Base-by-base conservation (phyloP, 768 basidiomycete genomes). In the Suillus decipiens region DNA sequence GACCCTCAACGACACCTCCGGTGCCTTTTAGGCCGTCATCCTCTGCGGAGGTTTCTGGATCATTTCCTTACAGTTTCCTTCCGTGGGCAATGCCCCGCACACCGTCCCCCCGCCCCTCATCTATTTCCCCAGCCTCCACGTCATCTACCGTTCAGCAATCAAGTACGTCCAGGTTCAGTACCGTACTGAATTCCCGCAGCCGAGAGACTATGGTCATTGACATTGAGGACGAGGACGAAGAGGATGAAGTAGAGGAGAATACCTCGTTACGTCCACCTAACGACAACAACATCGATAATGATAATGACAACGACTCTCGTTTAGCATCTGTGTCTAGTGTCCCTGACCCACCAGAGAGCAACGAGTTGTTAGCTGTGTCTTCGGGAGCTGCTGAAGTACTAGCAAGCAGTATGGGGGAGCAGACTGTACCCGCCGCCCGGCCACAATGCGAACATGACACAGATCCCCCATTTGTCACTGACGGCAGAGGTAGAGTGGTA, bases 401-500 rank as follows among this genome's bases (percentile, higher is more conserved):
- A 41, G 37, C 39, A 41, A 28, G 33, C 33, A 37, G 19, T 15
- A 37, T 15, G 24, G 55, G 39, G 31, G 63, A 64, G 42, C 33
- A 34, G 39, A 57, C 62, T 47, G 36, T 54, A n/a, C 42, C 36
- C 3, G 45, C 3, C 45, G 11, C 42, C 43, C 72, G 61, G 54
- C 66, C 64, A 43, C 73, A 67, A 51, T 67, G 70, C 59, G 74
- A 78, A 57, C 76, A 77, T 56, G 72, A 78, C 17, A 47, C 67
- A 19, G 78, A 81, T 34, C 84, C 85, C 36, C 81, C 83, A 8
- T 88, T 88, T 68, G 77, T 86, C 63, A 88, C 87, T 15, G 87
- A 89, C 71, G 87, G 87, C 33, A 79, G 87, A 53, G 87, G 87
- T 10, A 77, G 86, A 61, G 86, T 87, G 24, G 82, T 88, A 55